Evolutionary conservation across 2,329 filamentous ascomycete genomes (phyloP).

Genomic region (Harringtonia lauricola): DNA sequence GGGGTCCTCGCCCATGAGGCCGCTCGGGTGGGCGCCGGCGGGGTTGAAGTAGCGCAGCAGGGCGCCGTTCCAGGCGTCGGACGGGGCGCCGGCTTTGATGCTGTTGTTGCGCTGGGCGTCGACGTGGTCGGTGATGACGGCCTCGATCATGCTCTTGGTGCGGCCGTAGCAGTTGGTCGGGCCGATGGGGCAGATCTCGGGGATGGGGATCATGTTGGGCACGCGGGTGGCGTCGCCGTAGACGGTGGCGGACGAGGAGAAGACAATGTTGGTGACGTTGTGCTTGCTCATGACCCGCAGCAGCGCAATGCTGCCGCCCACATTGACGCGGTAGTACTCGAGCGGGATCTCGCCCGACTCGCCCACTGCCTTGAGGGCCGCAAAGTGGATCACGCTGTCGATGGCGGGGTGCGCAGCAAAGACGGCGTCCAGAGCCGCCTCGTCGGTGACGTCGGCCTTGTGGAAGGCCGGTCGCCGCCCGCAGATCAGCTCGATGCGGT

Average conservation of each 20-base stretch:
- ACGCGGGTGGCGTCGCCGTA: constrained; percentile 96
- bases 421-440: constrained; percentile 71
- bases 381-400: constrained; percentile 98
- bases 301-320: constrained; percentile 80
- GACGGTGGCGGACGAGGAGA: constrained; percentile 95
- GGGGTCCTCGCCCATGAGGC: constrained; percentile 97
- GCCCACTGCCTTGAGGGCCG: constrained; percentile 94
- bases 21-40: constrained; percentile 84
- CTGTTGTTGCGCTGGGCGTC: constrained; percentile 75
- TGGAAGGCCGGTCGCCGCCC: constrained; percentile 81
- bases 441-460: constrained; percentile 79
- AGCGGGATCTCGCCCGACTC: constrained; percentile 89
- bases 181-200: constrained; percentile 89
- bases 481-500: constrained; percentile 88
- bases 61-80: constrained; percentile 82
- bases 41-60: constrained; percentile 97
- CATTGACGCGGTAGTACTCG: constrained; percentile 97
- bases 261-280: constrained; percentile 94
- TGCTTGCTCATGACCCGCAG: constrained; percentile 79
- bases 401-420: constrained; percentile 86
- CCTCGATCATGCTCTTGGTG: constrained; percentile 89
- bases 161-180: constrained; percentile 97
- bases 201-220: constrained; percentile 97
- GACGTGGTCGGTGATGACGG: constrained; percentile 83
- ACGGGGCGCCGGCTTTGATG: constrained; percentile 67